phyloP scores from a whole-genome alignment of 495 filamentous ascomycete genomes.

The Penicillium diatomitis region DNA sequence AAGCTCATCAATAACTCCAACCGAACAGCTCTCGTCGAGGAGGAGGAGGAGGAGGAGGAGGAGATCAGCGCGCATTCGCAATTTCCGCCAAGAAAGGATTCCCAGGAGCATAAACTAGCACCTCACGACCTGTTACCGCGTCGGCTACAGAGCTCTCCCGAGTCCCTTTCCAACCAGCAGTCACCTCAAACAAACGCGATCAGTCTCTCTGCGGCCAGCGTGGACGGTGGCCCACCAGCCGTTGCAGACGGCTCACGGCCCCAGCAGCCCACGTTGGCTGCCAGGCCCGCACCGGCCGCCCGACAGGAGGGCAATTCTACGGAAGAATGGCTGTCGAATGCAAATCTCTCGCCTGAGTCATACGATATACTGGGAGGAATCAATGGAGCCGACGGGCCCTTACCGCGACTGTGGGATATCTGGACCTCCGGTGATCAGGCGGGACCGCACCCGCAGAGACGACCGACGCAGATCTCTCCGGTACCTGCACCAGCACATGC shows the following conservation, averaged over 20 bases:
- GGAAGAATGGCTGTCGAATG: conserved; percentile 32
- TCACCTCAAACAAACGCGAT: conserved; percentile 29
- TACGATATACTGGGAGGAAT: conserved; percentile 25
- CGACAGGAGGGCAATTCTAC: conserved; percentile 17
- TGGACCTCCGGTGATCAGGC: conserved; percentile 29
- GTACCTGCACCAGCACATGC: conserved; percentile 3
- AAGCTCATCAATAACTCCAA: conserved; percentile 11
- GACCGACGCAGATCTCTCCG: conserved; percentile 4
- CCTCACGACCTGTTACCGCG: conserved; percentile 13
- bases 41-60: not conserved
- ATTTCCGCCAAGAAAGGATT: conserved; percentile 4
- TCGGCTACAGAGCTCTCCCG: conserved; percentile 21
- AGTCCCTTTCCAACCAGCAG: conserved; percentile 17
- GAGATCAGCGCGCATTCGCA: not conserved
- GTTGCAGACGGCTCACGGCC: conserved; percentile 11
- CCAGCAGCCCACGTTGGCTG: conserved; percentile 3
- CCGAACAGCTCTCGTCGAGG: too few relatives aligned
- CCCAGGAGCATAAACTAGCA: conserved; percentile 7
- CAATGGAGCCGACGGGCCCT: conserved; percentile 19
- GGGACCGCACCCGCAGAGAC: conserved; percentile 7
- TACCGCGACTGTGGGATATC: conserved; percentile 29
- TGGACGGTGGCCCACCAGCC: conserved; percentile 22
- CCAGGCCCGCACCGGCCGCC: not conserved
- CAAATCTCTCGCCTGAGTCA: conserved; percentile 32
- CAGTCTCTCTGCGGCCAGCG: conserved; percentile 25